These are phyloP conservation scores for Acrodontium crateriforme DNA, from an alignment of 2,329 filamentous ascomycete genomes.

Conservation along the genomic window DNA sequence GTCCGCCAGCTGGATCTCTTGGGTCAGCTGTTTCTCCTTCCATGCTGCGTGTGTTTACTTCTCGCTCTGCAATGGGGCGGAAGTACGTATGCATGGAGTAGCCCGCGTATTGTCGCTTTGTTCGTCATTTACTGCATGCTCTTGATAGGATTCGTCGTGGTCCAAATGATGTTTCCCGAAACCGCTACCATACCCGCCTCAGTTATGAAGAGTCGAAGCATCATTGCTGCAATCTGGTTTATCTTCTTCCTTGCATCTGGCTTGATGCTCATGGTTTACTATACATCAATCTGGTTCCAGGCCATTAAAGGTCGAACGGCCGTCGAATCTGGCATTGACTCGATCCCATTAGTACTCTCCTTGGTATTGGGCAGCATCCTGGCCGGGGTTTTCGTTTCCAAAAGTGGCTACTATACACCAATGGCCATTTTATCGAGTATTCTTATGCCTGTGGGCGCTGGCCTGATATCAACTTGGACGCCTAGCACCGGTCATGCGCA, in stretches of 20 bases:
- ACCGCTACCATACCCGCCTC: constrained; percentile 30
- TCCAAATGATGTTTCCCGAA: constrained; percentile 31
- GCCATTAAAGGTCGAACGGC: constrained; percentile 33
- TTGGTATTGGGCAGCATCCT: constrained; percentile 29
- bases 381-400: constrained; percentile 24
- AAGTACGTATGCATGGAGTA: constrained; percentile 27
- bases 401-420: constrained; percentile 33
- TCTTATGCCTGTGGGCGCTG: constrained; percentile 29
- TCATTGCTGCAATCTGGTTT: constrained; percentile 27
- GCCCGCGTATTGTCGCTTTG: constrained; percentile 30
- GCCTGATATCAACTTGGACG: constrained; percentile 30
- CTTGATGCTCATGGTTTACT: constrained; percentile 34
- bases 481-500: constrained; percentile 21
- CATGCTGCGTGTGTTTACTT: constrained; percentile 28
- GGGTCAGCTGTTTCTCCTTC: constrained; percentile 27
- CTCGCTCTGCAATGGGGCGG: constrained; percentile 38
- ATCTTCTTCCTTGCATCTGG: constrained; percentile 25
- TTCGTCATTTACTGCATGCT: constrained; percentile 30
- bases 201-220: constrained; percentile 30
- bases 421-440: constrained; percentile 27
- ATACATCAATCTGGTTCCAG: constrained; percentile 34
- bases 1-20: constrained; percentile 32
- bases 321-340: constrained; percentile 33
- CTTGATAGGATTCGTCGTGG: constrained; percentile 29
- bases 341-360: constrained; percentile 30